Evolutionary conservation across 1,139 yeast genomes (phyloP), one percentile per base, ranked within the genome.

Genomic region (Spencermartinsiella ligniputridi): DNA sequence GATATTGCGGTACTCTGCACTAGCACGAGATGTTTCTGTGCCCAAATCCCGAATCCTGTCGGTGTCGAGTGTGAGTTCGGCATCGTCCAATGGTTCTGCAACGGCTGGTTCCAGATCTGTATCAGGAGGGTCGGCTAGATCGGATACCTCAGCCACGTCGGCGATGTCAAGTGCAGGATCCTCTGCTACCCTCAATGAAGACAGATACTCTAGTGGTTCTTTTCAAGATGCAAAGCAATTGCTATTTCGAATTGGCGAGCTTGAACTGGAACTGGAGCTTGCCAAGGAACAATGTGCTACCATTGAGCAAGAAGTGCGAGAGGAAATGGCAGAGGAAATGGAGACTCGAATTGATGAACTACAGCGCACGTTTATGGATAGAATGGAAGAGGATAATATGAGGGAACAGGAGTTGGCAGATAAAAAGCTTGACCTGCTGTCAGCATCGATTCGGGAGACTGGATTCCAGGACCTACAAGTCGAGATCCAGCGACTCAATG

Each of bases 1-100:
- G 50, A 68, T 72, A 18, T 57, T 72, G 41, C 53, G 71, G 41
- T 71, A 70, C 42, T 61, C 71, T 2, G 65, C 71, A 18, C 64
- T 70, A 36, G 68, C 66, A 2, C 50, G 62, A 12, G 61, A 62
- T 12, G 56, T 62, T 17, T 46, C 54, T 0, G 53, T 58, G 3
- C 60, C 61, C 5, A 48, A 52, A 36, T 44, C 52, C 19, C 36
- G 57, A 20, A 46, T 53, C 35, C 46, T 52, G 15, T 54, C 52
- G 18, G 49, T 41, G 35, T 49, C 45, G 12, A 47, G 49, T 27
- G 20, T 50, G 9, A 39, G 48, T 9, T 36, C 47, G 3, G 39
- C 44, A 33, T 27, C 39, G 16, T 27, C 43, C 20, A 34, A 33
- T 43, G 39, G 42, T 37, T 41, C 15, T 33, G 22, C 35, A 3